Percentiles rank a stretch among this genome's conserved stretches.
Conservation (phyloP, 139 green algal species). For the Chlamydomonas sphaeroides region DNA sequence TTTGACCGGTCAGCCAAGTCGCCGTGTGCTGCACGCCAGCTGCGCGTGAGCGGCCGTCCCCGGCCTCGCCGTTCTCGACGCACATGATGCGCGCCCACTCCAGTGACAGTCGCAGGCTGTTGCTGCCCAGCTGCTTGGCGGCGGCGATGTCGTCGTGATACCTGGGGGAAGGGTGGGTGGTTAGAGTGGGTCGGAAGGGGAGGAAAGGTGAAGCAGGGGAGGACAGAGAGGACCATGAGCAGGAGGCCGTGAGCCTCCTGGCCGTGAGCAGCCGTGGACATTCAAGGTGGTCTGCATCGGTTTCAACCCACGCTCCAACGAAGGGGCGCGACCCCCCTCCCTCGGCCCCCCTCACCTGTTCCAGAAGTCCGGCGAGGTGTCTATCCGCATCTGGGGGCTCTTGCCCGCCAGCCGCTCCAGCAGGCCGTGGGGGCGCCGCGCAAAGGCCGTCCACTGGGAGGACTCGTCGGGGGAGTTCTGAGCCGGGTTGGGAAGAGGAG, state of each 20-base stretch:
- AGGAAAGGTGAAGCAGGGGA: neutral
- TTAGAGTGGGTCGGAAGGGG: neutral
- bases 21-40: no score
- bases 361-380: constrained; percentile 31
- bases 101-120: constrained; percentile 78
- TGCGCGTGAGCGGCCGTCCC: no score
- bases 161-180: constrained; percentile 29
- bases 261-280: neutral
- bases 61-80: no score
- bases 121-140: constrained; percentile 63
- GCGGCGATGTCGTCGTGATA: constrained; percentile 75
- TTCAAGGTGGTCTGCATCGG: no score
- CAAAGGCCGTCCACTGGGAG: constrained; percentile 62
- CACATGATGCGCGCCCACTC: constrained; percentile 83
- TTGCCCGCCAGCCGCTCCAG: constrained; percentile 14
- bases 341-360: constrained; percentile 37
- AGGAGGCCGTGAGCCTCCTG: neutral
- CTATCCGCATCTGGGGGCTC: neutral
- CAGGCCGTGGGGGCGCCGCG: neutral
- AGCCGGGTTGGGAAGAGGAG: no score
- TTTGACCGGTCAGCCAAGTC: no score
- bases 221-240: no score
- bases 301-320: no score
- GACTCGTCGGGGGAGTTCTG: constrained; percentile 53
- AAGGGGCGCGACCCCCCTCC: no score